phyloP scores from a whole-genome alignment of 176 grass and related monocot genomes.

The Metroxylon sagu region DNA sequence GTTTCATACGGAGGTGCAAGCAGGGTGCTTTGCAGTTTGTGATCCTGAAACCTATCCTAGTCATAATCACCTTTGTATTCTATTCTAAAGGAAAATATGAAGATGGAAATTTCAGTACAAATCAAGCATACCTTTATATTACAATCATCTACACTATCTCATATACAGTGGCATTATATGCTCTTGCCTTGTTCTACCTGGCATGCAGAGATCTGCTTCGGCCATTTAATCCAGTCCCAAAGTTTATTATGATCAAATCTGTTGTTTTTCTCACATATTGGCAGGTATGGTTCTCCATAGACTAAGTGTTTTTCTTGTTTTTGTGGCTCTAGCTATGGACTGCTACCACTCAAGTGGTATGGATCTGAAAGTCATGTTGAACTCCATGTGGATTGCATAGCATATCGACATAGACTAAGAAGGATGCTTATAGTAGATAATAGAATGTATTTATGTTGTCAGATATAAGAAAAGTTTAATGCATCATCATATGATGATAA shows the following conservation, averaged over 20 bases:
- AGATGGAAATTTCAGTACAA: slow-evolving; percentile 88
- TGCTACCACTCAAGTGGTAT: neutral
- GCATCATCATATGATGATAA: too few species aligned
- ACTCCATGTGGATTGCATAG: too few species aligned
- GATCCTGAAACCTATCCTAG: slow-evolving; percentile 95
- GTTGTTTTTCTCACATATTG: slow-evolving; percentile 98
- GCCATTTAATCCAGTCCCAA: slow-evolving; percentile 87
- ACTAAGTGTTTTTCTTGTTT: neutral
- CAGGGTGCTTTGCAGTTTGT: slow-evolving; percentile 96
- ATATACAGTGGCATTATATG: slow-evolving; percentile 82
- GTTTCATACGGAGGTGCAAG: slow-evolving; percentile 95
- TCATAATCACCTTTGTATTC: slow-evolving; percentile 90
- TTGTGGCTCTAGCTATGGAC: too few species aligned
- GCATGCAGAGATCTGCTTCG: slow-evolving; percentile 85
- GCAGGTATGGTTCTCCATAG: slow-evolving; percentile 47
- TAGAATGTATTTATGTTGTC: too few species aligned
- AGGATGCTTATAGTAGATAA: too few species aligned
- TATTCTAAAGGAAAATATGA: slow-evolving; percentile 91
- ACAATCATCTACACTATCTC: slow-evolving; percentile 95
- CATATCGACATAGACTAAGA: too few species aligned
- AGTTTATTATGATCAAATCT: slow-evolving; percentile 97
- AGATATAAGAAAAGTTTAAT: too few species aligned
- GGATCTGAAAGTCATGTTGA: neutral
- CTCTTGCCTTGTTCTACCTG: slow-evolving; percentile 85
- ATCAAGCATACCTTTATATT: slow-evolving; percentile 93